Conservation (phyloP, 1,284 basidiomycete species). For the Stereum hirsutum region DNA sequence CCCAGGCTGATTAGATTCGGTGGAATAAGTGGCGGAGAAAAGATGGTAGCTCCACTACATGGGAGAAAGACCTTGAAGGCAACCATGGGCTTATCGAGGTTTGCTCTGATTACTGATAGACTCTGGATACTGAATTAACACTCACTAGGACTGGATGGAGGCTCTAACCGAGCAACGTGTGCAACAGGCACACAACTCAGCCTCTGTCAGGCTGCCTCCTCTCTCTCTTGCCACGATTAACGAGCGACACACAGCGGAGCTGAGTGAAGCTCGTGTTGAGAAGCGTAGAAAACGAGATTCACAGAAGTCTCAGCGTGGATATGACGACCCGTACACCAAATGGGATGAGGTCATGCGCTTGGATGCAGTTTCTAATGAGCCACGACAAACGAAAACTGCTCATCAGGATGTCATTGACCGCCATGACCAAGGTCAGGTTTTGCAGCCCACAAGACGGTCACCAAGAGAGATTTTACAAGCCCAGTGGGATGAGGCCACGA, state of each 20-base stretch:
- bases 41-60: slow-evolving; percentile 33
- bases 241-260: too few relatives aligned
- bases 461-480: slow-evolving; percentile 17
- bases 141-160: too few relatives aligned
- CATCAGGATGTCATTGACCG: not conserved
- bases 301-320: too few relatives aligned
- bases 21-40: slow-evolving; percentile 28
- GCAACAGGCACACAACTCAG: slow-evolving; percentile 2
- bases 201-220: not conserved
- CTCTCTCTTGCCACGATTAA: too few relatives aligned
- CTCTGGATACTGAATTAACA: too few relatives aligned
- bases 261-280: too few relatives aligned
- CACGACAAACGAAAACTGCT: not conserved
- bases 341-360: too few relatives aligned
- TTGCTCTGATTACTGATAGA: too few relatives aligned
- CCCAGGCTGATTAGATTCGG: slow-evolving; percentile 20
- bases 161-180: slow-evolving; percentile 13
- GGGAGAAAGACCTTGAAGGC: slow-evolving; percentile 20
- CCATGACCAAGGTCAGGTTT: not conserved
- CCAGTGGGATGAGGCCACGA: slow-evolving; percentile 32
- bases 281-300: too few relatives aligned
- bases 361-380: not conserved
- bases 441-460: slow-evolving; percentile 15
- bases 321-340: too few relatives aligned
- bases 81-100: slow-evolving; percentile 12